A percentile compares a stretch with the other conserved stretches of the same genome.
Evolutionary conservation across 2,329 filamentous ascomycete species (phyloP).

Genomic region (Penicillium palitans): DNA sequence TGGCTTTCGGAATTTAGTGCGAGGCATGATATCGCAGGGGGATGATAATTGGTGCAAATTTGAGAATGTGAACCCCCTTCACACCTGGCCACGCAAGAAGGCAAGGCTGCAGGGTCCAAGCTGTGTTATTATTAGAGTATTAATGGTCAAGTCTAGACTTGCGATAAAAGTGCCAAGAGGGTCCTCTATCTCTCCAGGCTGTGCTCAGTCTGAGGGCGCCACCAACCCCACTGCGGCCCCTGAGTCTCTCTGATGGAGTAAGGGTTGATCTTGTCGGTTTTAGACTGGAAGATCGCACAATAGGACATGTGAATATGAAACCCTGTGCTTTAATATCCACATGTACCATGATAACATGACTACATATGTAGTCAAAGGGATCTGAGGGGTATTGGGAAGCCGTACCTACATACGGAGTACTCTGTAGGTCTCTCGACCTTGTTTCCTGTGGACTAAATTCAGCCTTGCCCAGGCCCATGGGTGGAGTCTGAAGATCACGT

Average conservation of each 20-base stretch:
- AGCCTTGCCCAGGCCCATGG: too few species aligned
- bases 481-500: too few species aligned
- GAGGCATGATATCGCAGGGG: neutral
- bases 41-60: conserved; percentile 2
- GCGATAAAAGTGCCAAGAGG: neutral
- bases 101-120: neutral
- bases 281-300: neutral
- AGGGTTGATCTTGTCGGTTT: conserved; percentile 3
- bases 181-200: neutral
- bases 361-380: neutral
- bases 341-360: neutral
- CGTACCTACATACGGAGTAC: neutral
- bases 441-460: neutral
- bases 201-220: conserved; percentile 2
- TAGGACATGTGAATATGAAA: neutral
- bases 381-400: neutral
- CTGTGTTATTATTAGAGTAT: conserved; percentile 7
- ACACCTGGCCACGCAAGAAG: neutral
- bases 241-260: conserved; percentile 3
- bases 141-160: conserved; percentile 5
- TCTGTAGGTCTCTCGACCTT: neutral
- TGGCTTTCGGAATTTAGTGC: conserved; percentile 1
- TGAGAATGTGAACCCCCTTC: conserved; percentile 4
- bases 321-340: neutral
- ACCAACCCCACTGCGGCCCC: conserved; percentile 9